Base-by-base conservation (phyloP, 306 rosid species). In the Dryas drummondii region DNA sequence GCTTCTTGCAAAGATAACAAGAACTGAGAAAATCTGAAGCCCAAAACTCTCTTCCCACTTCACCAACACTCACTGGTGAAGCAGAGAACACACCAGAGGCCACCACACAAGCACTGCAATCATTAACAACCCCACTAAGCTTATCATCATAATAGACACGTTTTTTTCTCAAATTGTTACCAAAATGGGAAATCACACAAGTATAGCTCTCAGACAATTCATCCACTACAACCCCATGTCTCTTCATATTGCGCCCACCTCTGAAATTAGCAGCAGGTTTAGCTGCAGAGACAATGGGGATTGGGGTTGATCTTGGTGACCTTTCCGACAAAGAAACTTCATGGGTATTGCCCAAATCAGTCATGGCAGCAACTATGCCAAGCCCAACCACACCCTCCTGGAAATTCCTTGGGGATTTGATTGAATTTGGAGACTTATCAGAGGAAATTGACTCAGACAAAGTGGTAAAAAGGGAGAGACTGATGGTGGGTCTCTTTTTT, bases 341-440 rank as follows among this genome's bases (percentile, higher is more conserved):
- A 56, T 60, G 73, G 49, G 56, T 5, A 5, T 42, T 47, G 66
- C 57, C 54, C 64, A 60, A 69, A 78, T 82, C 84, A 57, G 84
- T 87, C 92, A 90, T 90, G 49, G 91, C 92, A 48, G 96, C 96
- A 19, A 90, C 93, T 75, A 90, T 88, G 37, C 89, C 86, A 17
- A 90, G 81, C 47, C 96, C 93, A 45, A 90, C 96, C 9, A 90
- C 87, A 1, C 86, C 92, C 44, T 63, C 77, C 51, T 83, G 87
- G 63, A 86, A 90, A 75, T 80, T 84, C 59, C 86, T 70, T 1
- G 87, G 82, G 32, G 90, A 76, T 63, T 84, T 89, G 46, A 52
- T 68, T 5, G 83, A 66, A 71, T 52, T 66, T 0, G 68, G 26
- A 17, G 59, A 14, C 71, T 66, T 81, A 3, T 79, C 85, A 13